Percentiles rank a stretch among this genome's conserved stretches.
Conservation (phyloP, 2,329 filamentous ascomycete genomes). For the Xylariaceae sp. region DNA sequence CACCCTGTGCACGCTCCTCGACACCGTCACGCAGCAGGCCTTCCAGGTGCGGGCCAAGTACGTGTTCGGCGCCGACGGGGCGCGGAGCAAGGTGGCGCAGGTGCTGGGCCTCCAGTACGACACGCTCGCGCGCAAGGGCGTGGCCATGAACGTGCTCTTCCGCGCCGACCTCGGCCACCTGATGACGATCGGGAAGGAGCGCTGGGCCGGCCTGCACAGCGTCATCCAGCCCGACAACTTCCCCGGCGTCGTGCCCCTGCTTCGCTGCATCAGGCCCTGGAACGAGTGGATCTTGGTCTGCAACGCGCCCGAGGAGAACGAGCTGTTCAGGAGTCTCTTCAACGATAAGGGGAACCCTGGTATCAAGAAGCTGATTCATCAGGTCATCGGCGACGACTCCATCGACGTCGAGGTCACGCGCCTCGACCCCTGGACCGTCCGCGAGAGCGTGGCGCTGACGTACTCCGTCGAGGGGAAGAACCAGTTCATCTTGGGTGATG, state of each 20-base stretch:
- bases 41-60: constrained; percentile 43
- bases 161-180: constrained; percentile 45
- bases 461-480: constrained; percentile 48
- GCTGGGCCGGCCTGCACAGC: constrained; percentile 51
- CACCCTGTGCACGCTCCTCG: constrained; percentile 26
- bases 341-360: constrained; percentile 11
- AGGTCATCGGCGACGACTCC: constrained; percentile 45
- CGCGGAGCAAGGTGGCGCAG: constrained; percentile 34
- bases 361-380: constrained; percentile 20
- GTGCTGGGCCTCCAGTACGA: constrained; percentile 34
- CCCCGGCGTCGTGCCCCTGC: constrained; percentile 36
- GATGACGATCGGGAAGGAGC: constrained; percentile 38
- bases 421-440: constrained; percentile 54
- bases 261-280: constrained; percentile 55
- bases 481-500: constrained; percentile 50
- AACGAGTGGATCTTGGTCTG: constrained; percentile 49
- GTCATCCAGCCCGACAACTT: constrained; percentile 47
- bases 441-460: constrained; percentile 54
- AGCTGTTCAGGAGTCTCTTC: constrained; percentile 8
- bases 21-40: constrained; percentile 37
- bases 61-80: constrained; percentile 55
- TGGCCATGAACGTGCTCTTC: constrained; percentile 38
- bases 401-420: constrained; percentile 46
- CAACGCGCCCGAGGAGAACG: constrained; percentile 28
- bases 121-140: constrained; percentile 30